phyloP scores from a whole-genome alignment of 257 asterid species.

The Sherardia arvensis region DNA sequence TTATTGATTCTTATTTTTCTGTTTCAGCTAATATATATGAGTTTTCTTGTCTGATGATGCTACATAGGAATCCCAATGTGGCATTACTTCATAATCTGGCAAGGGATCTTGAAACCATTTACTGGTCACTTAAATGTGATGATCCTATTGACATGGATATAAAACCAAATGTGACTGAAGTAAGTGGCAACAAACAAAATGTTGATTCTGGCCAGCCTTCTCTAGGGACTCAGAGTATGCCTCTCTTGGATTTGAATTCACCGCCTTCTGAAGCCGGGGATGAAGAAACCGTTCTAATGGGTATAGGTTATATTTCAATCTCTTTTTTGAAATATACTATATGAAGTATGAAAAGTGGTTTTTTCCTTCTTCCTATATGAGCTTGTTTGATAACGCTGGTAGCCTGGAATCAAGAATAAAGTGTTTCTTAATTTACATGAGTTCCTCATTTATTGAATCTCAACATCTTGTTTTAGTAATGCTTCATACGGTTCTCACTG shows the following conservation, averaged over 20 bases:
- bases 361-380: too few species aligned
- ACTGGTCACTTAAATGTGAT: not conserved
- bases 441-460: too few species aligned
- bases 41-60: not conserved
- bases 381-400: too few species aligned
- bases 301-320: constrained; percentile 18
- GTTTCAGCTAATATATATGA: not conserved
- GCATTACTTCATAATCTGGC: constrained; percentile 15
- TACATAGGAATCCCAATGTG: constrained; percentile 19
- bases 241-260: constrained; percentile 22
- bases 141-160: not conserved
- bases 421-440: not conserved
- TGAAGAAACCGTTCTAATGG: constrained; percentile 15
- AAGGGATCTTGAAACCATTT: constrained; percentile 16
- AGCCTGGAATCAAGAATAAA: too few species aligned
- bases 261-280: constrained; percentile 21
- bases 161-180: not conserved
- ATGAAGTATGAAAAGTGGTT: too few species aligned
- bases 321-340: constrained; percentile 2
- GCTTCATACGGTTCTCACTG: not conserved
- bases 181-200: not conserved
- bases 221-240: constrained; percentile 2
- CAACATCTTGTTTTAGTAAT: too few species aligned
- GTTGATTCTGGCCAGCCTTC: not conserved
- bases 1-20: not conserved